Percentiles rank a stretch among this genome's conserved stretches.
Conservation (phyloP, 1,284 basidiomycete genomes). For the Hemileia vastatrix region DNA sequence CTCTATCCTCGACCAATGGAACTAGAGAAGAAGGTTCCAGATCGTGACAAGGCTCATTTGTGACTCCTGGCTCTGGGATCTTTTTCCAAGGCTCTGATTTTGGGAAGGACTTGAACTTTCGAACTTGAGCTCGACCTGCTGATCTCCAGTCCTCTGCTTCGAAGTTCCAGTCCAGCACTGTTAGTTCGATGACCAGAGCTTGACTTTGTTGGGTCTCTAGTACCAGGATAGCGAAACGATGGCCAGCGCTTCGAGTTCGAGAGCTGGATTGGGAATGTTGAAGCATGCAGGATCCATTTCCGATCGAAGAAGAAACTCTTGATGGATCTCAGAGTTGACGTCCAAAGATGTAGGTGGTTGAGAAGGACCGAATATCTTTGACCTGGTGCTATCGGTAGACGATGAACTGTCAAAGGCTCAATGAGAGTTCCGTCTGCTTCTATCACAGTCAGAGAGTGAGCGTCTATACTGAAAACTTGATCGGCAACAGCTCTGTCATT, state of each 20-base stretch:
- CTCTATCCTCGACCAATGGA: slow-evolving; percentile 23
- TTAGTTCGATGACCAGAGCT: slow-evolving; percentile 24
- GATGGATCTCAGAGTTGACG: background rate
- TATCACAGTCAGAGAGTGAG: slow-evolving; percentile 49
- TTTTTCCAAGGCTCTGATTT: background rate
- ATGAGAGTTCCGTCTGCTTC: slow-evolving; percentile 51
- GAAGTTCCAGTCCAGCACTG: too few species aligned
- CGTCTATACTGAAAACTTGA: slow-evolving; percentile 50
- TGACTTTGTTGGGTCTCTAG: slow-evolving; percentile 33
- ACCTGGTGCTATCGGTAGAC: slow-evolving; percentile 47
- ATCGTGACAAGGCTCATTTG: slow-evolving; percentile 25
- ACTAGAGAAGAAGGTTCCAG: slow-evolving; percentile 17
- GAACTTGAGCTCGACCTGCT: background rate
- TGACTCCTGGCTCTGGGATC: slow-evolving; percentile 6
- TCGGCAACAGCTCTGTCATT: background rate
- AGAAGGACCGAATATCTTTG: slow-evolving; percentile 52
- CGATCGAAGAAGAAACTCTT: too few species aligned
- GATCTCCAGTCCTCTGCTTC: background rate
- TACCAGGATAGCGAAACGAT: slow-evolving; percentile 42
- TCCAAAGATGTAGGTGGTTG: slow-evolving; percentile 45
- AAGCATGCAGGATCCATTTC: slow-evolving; percentile 48
- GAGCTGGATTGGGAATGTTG: too few species aligned
- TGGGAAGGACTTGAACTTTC: background rate
- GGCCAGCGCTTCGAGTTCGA: slow-evolving; percentile 45
- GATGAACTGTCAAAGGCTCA: slow-evolving; percentile 45